Percentiles rank a stretch among this genome's conserved stretches.
phyloP scores from a whole-genome alignment of 2,329 filamentous ascomycete species.

The Ascomycota sp. region DNA sequence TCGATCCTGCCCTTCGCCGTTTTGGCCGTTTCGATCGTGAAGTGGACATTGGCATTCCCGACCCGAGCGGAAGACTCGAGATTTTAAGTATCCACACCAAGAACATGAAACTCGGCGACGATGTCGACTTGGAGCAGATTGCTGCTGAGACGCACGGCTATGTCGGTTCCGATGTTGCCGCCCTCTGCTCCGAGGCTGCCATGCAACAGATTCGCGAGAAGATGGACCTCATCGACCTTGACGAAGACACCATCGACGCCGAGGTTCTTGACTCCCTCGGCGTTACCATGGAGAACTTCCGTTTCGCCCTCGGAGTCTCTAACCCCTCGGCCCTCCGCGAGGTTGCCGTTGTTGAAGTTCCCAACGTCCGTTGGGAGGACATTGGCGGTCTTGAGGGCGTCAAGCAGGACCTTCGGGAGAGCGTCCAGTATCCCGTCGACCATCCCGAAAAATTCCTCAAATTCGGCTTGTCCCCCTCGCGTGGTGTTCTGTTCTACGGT shows the following conservation, averaged over 20 bases:
- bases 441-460: constrained; percentile 99
- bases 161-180: constrained; percentile 93
- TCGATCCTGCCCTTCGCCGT: constrained; percentile 88
- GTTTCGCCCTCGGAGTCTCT: constrained; percentile 88
- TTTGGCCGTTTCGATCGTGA: constrained; percentile 98
- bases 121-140: constrained; percentile 91
- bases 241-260: constrained; percentile 96
- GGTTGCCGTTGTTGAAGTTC: constrained; percentile 95
- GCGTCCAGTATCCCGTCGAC: constrained; percentile 95
- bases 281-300: constrained; percentile 99
- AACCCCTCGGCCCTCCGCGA: constrained; percentile 97
- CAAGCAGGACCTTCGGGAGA: constrained; percentile 98
- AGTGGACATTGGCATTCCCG: constrained; percentile 93
- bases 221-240: constrained; percentile 98
- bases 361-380: constrained; percentile 98
- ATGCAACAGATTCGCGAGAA: constrained; percentile 99
- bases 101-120: constrained; percentile 98
- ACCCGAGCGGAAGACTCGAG: constrained; percentile 93
- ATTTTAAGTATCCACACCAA: constrained; percentile 99
- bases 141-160: constrained; percentile 97
- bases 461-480: constrained; percentile 91
- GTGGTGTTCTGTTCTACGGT: constrained; percentile 96
- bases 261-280: constrained; percentile 95
- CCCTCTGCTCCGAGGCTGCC: constrained; percentile 92
- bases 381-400: constrained; percentile 95